phyloP scores from a whole-genome alignment of 352 stramenopile genomes.

The Globisporangium parvum region DNA sequence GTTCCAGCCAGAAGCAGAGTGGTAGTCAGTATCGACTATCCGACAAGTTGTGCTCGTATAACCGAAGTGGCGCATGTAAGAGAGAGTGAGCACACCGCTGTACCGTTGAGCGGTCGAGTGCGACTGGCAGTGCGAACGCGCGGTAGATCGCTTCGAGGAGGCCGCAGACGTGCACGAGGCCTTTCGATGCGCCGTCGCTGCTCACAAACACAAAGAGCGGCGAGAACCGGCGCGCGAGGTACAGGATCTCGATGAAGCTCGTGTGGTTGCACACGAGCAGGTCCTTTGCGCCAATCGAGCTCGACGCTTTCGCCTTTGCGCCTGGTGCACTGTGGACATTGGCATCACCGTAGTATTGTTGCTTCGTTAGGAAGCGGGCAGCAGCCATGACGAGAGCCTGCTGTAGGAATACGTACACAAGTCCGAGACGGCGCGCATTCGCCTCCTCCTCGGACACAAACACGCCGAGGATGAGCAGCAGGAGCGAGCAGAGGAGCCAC shows the following conservation, averaged over 20 bases:
- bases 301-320: slow-evolving; percentile 18
- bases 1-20: no score
- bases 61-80: background rate
- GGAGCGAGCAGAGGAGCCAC: slow-evolving; percentile 62
- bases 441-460: slow-evolving; percentile 64
- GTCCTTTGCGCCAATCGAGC: slow-evolving; percentile 39
- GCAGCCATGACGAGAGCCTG: background rate
- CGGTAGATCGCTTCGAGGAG: slow-evolving; percentile 62
- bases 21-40: background rate
- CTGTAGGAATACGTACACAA: slow-evolving; percentile 27
- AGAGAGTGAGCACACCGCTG: background rate
- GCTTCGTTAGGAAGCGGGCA: no score
- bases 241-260: slow-evolving; percentile 75
- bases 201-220: slow-evolving; percentile 68
- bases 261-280: slow-evolving; percentile 82
- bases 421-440: slow-evolving; percentile 66
- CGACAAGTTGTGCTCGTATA: background rate
- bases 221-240: slow-evolving; percentile 72
- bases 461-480: slow-evolving; percentile 58
- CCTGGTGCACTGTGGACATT: slow-evolving; percentile 15
- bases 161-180: slow-evolving; percentile 57
- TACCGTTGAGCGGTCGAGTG: slow-evolving; percentile 28
- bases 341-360: background rate
- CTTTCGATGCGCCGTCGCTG: slow-evolving; percentile 42
- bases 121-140: slow-evolving; percentile 41